Evolutionary conservation across 805 yeast genomes (phyloP).

Genomic region (Kazachstania martiniae): DNA sequence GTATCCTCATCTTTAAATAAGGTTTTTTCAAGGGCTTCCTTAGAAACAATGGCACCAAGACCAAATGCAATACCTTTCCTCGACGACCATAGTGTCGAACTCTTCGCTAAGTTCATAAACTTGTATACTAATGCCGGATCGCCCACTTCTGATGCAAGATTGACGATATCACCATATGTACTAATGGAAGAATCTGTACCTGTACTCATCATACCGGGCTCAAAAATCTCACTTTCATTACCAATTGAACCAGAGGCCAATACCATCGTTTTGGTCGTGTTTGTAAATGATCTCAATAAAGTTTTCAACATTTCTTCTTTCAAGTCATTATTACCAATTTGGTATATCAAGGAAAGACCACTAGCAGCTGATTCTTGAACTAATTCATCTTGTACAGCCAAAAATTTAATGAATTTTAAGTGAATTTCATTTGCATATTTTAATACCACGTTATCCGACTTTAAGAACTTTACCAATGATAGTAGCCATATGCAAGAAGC

Average conservation of each 20-base stretch:
- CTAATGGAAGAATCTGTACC: conserved; percentile 81
- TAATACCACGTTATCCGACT: conserved; percentile 33
- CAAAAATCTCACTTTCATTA: conserved; percentile 75
- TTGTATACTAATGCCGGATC: conserved; percentile 90
- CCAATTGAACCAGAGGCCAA: conserved; percentile 58
- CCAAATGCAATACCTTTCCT: conserved; percentile 93
- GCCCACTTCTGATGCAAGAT: conserved; percentile 86
- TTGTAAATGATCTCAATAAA: conserved; percentile 68
- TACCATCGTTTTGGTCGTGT: conserved; percentile 37
- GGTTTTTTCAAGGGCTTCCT: conserved; percentile 57
- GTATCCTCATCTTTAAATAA: conserved; percentile 42
- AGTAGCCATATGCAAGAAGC: conserved; percentile 82
- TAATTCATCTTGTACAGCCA: conserved; percentile 74
- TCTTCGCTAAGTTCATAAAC: conserved; percentile 85
- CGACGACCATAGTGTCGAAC: conserved; percentile 84
- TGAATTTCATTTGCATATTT: conserved; percentile 52
- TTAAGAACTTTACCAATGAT: conserved; percentile 67
- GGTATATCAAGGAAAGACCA: conserved; percentile 76
- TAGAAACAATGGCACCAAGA: conserved; percentile 72
- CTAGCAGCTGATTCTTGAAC: conserved; percentile 89
- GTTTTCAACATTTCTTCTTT: conserved; percentile 66
- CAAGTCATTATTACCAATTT: conserved; percentile 55
- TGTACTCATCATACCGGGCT: conserved; percentile 68
- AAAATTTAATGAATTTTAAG: conserved; percentile 60
- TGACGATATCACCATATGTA: conserved; percentile 83